Conservation (phyloP, 192 early-diverging fungal species). For the Coemansia sp. region DNA sequence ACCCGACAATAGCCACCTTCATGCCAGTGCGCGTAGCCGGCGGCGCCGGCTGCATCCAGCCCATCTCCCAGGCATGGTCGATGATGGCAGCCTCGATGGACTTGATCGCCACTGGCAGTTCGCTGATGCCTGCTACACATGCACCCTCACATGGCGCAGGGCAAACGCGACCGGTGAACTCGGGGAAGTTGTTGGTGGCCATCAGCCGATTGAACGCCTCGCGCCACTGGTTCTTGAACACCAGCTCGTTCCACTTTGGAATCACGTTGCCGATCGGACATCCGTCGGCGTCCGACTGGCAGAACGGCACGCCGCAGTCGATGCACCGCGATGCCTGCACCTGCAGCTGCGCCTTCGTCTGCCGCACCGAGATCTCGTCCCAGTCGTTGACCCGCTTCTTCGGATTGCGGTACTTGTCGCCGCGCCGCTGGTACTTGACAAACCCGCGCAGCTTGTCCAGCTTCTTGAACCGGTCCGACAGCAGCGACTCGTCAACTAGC, state of each 20-base stretch:
- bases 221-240: constrained; percentile 95
- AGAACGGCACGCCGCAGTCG: constrained; percentile 98
- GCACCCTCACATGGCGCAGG: constrained; percentile 98
- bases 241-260: constrained; percentile 98
- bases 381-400: constrained; percentile 82
- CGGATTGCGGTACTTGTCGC: constrained; percentile 85
- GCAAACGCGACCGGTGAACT: constrained; percentile 98
- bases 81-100: constrained; percentile 97
- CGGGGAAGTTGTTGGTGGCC: constrained; percentile 99
- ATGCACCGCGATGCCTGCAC: constrained; percentile 97
- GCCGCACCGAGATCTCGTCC: constrained; percentile 92
- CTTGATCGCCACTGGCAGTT: constrained; percentile 93
- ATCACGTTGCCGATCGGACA: constrained; percentile 99
- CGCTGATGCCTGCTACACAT: constrained; percentile 94
- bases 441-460: constrained; percentile 97
- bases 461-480: constrained; percentile 63
- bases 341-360: constrained; percentile 77
- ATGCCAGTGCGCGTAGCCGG: constrained; percentile 79
- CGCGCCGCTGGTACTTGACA: constrained; percentile 88
- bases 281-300: constrained; percentile 90
- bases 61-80: constrained; percentile 93
- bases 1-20: constrained; percentile 87
- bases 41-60: constrained; percentile 92
- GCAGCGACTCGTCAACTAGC: constrained; percentile 74
- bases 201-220: constrained; percentile 90